Evolutionary conservation across 1,139 yeast genomes (phyloP).

Genomic region (Nakaseomyces uthaithaninus): DNA sequence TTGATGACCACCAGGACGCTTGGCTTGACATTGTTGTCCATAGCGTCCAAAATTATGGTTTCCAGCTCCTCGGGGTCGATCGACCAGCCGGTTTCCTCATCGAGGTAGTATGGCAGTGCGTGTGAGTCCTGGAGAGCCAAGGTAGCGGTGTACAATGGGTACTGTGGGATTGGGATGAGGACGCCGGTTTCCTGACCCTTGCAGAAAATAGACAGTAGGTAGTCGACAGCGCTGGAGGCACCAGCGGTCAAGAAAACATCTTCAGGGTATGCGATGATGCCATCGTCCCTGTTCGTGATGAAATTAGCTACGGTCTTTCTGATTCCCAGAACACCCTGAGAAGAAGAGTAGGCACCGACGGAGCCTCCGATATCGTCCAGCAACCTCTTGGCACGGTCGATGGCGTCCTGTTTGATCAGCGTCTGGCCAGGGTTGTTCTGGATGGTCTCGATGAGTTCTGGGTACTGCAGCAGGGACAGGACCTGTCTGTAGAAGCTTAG

Average conservation of each 20-base stretch:
- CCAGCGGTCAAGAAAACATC: constrained; percentile 83
- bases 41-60: constrained; percentile 44
- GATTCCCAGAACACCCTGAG: constrained; percentile 72
- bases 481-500: constrained; percentile 94
- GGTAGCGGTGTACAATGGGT: constrained; percentile 91
- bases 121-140: constrained; percentile 73
- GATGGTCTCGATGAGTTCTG: constrained; percentile 42
- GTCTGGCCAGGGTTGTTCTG: constrained; percentile 15
- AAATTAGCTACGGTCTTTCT: constrained; percentile 76
- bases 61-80: constrained; percentile 64
- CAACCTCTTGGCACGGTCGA: constrained; percentile 56
- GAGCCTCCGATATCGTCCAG: constrained; percentile 59
- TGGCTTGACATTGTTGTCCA: constrained; percentile 50
- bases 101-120: constrained; percentile 79
- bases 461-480: constrained; percentile 75
- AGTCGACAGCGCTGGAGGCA: constrained; percentile 84
- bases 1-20: constrained; percentile 86
- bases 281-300: constrained; percentile 63
- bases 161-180: constrained; percentile 93
- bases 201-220: constrained; percentile 63
- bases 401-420: constrained; percentile 59
- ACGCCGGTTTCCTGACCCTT: constrained; percentile 67
- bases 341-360: constrained; percentile 88
- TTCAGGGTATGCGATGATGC: constrained; percentile 53
- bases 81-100: constrained; percentile 78